Evolutionary conservation across 2,329 filamentous ascomycete genomes (phyloP), one percentile per base, ranked within the genome.

Genomic region (Apiospora kogelbergensis): DNA sequence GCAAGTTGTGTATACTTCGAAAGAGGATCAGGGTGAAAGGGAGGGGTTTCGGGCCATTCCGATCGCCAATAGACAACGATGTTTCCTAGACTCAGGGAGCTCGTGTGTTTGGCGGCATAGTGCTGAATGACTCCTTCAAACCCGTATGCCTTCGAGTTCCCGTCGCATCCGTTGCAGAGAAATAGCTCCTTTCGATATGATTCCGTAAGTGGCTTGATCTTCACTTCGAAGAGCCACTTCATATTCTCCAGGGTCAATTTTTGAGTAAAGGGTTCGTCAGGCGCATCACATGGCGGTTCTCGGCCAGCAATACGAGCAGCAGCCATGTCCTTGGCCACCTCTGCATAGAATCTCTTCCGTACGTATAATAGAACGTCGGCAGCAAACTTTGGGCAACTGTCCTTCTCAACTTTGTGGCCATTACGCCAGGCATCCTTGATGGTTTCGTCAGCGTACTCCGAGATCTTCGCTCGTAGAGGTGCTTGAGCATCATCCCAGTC

Each of bases 111-210:
- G 48, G 92, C 92, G 69, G 92, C 92, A 76, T 90, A 95, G 78
- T 97, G 93, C 76, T 96, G 93, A 63, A 95, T 87, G 37, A 95
- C 88, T 10, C 90, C 90, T 79, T 95, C 92, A 72, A 96, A 92
- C 0, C 90, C 90, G 74, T 93, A 95, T 68, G 86, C 87, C 77
- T 92, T 94, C 63, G 83, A 80, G 73, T 86, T 88, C 65, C 83
- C 84, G 64, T 90, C 87, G 77, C 92, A 94, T 40, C 84, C 87
- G 73, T 89, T 90, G 81, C 93, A 96, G 69, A 92, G 85, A 78
- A 96, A 96, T 11, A 95, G 81, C 68, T 95, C 92, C 75, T 90
- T 92, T 73, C 89, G 85, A 73, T 86, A 85, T 63, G 83, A 80
- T 71, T 93, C 90, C 2, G 91, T 93, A 67, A 89, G 80, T 30